Base-by-base conservation (phyloP, 108 stramenopile genomes). In the Cyclotella baltica region DNA sequence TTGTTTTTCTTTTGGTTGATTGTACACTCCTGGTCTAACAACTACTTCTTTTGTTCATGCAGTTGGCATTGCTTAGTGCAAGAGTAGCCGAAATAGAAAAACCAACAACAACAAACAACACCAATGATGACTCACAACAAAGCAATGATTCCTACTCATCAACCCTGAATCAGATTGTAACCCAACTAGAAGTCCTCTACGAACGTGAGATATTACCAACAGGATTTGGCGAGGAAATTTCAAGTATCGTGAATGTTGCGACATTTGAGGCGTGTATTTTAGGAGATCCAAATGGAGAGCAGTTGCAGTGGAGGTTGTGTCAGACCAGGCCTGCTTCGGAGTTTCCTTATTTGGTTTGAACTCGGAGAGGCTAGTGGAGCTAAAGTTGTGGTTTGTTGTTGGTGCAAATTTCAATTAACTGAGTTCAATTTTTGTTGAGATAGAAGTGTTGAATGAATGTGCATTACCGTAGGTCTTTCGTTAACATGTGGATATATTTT, bases 111-210 rank as follows among this genome's bases (percentile, higher is more conserved):
- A n/a, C 65, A 31, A 29, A 57, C 27, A 65, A 74, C 6, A 18
- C 11, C 20, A 65, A 57, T 16, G 35, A 73, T n/a, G 50, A 59
- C 2, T 63, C 81, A 59, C 62, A 70, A 30, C 37, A 71, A 37
- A 70, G 71, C 62, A 77, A 83, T 67, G 77, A 62, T 27, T 61
- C 72, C 22, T 65, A 65, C 8, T 25, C 40, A 47, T 71, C 78
- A 27, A 46, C 36, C 9, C 22, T 43, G 53, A 23, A 67, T 19
- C 82, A 78, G 72, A 58, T 68, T 25, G 16, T 80, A 52, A 67
- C 78, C 6, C 82, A 83, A 33, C 59, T 83, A 15, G 82, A 83
- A 55, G 77, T 83, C 62, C 56, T 83, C 55, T 78, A 78, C 40
- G 82, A 83, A 19, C 51, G 78, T 22, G 59, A 83, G 66, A 25